Base-by-base conservation (phyloP, 345 rosid species). In the Abelmoschus esculentus region DNA sequence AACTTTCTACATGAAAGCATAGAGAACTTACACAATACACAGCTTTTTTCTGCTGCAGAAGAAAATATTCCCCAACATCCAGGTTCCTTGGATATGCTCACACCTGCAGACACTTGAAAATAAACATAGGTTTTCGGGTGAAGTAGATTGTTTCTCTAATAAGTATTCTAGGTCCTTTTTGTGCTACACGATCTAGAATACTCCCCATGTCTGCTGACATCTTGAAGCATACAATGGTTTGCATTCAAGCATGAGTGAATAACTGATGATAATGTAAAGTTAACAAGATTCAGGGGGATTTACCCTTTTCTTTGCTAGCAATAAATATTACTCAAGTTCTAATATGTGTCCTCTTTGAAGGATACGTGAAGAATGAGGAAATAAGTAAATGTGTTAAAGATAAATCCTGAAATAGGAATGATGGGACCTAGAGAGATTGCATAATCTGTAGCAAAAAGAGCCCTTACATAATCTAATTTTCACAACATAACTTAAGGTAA, bases 361-460 rank as follows among this genome's bases (percentile, higher is more conserved):
- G 29, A 38, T 38, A 66, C 17, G 4, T 28, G 2, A 50, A 66
- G 22, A 28, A 66, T 49, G 28, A 28, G 29, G 22, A 14, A 66
- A 66, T 26, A 15, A 26, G n/a, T 11, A 15, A n/a, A 42, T 47
- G 4, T 7, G 6, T 46, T n/a, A 15, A 66, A 49, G 55, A 50
- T 31, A 66, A 49, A 15, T 22, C 14, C 7, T 3, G 26, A 40
- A 7, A 66, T 13, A 31, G 44, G 57, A 66, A 49, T n/a, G 47
- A 18, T 17, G 57, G 42, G 34, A 61, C 13, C 13, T n/a, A 60
- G 12, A 32, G 44, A 66, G 14, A 47, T 66, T 22, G 38, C 32
- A 47, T 47, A 46, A 28, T 4, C 40, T 14, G n/a, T 49, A 38
- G 28, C 28, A 47, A 66, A 64, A 70, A 72, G 69, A 58, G 56